Evolutionary conservation across 108 stramenopile species (phyloP).

Genomic region (Skeletonema potamos): DNA sequence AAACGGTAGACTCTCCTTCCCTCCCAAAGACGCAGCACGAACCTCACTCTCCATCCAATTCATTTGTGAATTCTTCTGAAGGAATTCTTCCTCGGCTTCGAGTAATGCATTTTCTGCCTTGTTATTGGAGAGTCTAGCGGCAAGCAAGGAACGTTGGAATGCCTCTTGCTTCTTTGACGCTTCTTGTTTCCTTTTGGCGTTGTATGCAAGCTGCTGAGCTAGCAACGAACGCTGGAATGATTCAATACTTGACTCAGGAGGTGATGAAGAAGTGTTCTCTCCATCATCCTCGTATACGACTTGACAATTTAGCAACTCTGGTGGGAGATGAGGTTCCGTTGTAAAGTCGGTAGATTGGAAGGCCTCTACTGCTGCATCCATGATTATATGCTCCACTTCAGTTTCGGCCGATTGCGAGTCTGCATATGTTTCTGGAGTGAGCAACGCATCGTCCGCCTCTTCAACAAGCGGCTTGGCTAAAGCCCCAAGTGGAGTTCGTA

Average conservation of each 20-base stretch:
- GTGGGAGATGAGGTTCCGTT: constrained; percentile 26
- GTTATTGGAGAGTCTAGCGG: constrained; percentile 8
- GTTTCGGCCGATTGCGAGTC: constrained; percentile 15
- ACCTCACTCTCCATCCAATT: constrained; percentile 40
- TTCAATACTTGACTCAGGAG: background rate
- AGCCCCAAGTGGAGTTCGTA: background rate
- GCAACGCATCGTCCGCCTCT: constrained; percentile 5
- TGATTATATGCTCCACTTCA: constrained; percentile 18
- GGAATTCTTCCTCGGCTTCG: background rate
- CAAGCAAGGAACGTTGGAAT: constrained; percentile 13
- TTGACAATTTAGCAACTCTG: constrained; percentile 21
- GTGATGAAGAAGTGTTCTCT: background rate
- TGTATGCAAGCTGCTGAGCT: background rate
- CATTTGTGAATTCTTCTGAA: background rate
- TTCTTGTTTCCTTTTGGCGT: background rate
- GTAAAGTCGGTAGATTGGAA: constrained; percentile 23
- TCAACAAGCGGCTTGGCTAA: background rate
- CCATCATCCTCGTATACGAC: constrained; percentile 10
- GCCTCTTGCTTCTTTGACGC: constrained; percentile 8
- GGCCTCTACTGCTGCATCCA: constrained; percentile 5
- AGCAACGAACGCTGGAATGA: background rate
- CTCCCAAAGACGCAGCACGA: constrained; percentile 21
- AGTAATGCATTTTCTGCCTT: background rate
- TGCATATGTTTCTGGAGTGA: constrained; percentile 33
- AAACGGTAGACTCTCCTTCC: constrained; percentile 8